A percentile compares a stretch with the other conserved stretches of the same genome.
phyloP scores from a whole-genome alignment of 2,329 filamentous ascomycete species.

The Pestalotiopsis sp. region DNA sequence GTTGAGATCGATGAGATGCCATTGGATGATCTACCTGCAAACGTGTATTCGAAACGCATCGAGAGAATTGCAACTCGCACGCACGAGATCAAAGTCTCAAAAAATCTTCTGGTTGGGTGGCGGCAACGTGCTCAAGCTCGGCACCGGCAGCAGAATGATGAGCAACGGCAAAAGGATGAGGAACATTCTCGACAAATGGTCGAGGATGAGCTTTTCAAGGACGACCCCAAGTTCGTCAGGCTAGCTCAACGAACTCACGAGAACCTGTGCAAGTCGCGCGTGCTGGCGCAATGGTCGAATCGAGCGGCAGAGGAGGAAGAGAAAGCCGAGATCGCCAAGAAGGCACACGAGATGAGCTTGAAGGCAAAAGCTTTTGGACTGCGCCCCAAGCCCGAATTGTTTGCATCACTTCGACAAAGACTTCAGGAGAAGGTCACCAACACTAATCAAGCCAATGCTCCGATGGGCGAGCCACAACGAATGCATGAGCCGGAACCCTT shows the following conservation, averaged over 20 bases:
- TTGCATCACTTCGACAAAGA: slow-evolving; percentile 6
- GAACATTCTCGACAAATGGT: not conserved
- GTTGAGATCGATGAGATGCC: slow-evolving; percentile 23
- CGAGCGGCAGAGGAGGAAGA: slow-evolving; percentile 30
- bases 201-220: not conserved
- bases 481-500: not conserved
- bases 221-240: slow-evolving; percentile 23
- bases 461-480: not conserved
- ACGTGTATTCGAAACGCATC: slow-evolving; percentile 33
- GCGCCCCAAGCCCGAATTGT: slow-evolving; percentile 12
- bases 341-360: slow-evolving; percentile 31
- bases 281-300: slow-evolving; percentile 33
- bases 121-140: slow-evolving; percentile 22
- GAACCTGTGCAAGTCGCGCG: slow-evolving; percentile 31
- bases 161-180: slow-evolving; percentile 15
- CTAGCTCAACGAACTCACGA: slow-evolving; percentile 30
- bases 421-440: not conserved
- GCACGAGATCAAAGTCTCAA: slow-evolving; percentile 27
- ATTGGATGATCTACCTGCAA: slow-evolving; percentile 24
- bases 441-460: not conserved
- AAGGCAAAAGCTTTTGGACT: slow-evolving; percentile 32
- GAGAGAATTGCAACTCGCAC: slow-evolving; percentile 31
- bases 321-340: slow-evolving; percentile 29
- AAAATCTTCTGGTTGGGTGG: slow-evolving; percentile 28
- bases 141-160: slow-evolving; percentile 13